Evolutionary conservation across 306 rosid genomes (phyloP), one percentile per base, ranked within the genome.

Genomic region (Spatholobus suberectus): DNA sequence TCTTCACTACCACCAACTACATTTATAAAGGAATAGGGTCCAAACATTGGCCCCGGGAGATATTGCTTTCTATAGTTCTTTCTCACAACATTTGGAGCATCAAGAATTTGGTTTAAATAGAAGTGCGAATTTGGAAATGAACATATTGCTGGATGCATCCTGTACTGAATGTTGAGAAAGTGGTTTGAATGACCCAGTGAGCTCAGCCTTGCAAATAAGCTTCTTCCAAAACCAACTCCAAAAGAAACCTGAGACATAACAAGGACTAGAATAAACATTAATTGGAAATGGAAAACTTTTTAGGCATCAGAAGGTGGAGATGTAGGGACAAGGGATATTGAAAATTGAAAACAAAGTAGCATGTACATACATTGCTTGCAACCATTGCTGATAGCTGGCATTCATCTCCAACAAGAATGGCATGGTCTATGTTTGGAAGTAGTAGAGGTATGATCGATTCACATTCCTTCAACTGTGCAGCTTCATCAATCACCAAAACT

Each of bases 131-230:
- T 91, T 15, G 98, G 94, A 74, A 93, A 93, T 13, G 27, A 83
- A 70, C 94, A 90, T 57, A 93, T 89, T 8, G 90, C 87, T 13
- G 96, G 96, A 84, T 93, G 94, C 97, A 93, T 93, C 74, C 97
- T 79, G 83, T 93, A 93, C 71, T 93, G 97, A 46, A 83, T 69
- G 79, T 86, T 79, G 41, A 93, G 89, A 63, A 93, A 87, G 82
- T 90, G 89, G 55, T 84, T 90, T 4, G 90, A 52, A 68, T 86
- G 86, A 49, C 86, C 88, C 84, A 83, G 24, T 5, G 46, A 75
- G 85, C 84, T 85, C 34, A 90, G 75, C 80, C 98, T 89, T 82
- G 76, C 92, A 82, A 91, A 93, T 70, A 93, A 85, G 83, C 98
- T 93, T 90, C 94, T 86, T 58, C 93, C 91, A 20, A 91, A 91